These are phyloP conservation scores for Sporisorium exsertum DNA, from an alignment of 1,284 basidiomycete species.

Conservation along the genomic window DNA sequence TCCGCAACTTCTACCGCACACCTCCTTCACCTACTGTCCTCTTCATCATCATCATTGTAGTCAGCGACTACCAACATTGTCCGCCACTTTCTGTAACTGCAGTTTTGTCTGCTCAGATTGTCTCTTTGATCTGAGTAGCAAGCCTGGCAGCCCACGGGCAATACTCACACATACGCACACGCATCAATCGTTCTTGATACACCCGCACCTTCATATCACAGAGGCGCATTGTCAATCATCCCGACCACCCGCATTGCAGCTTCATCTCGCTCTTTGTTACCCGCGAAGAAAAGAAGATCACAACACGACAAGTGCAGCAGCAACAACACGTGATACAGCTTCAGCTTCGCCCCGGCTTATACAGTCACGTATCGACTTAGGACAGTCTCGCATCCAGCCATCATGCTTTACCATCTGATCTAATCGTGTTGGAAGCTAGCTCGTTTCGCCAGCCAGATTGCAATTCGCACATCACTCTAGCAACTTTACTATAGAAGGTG, in stretches of 20 bases:
- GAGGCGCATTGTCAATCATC: constrained; percentile 2
- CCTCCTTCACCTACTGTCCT: not conserved
- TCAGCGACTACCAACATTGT: constrained; percentile 1
- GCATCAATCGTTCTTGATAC: not conserved
- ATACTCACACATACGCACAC: no score
- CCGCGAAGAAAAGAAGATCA: not conserved
- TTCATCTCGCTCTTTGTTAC: constrained; percentile 5
- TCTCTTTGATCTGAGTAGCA: not conserved
- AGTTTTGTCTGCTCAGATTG: no score
- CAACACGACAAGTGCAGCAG: not conserved
- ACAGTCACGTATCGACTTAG: not conserved
- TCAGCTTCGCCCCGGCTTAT: not conserved
- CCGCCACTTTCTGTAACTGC: not conserved
- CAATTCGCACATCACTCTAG: not conserved
- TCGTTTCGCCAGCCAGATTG: not conserved
- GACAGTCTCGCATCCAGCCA: not conserved
- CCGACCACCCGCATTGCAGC: not conserved
- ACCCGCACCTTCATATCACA: constrained; percentile 7
- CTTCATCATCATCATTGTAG: not conserved
- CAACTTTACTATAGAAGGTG: not conserved
- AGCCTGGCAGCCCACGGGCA: not conserved
- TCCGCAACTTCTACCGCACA: constrained; percentile 2
- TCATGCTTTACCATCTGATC: not conserved
- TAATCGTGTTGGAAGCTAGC: not conserved
- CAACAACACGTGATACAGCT: not conserved